These are phyloP conservation scores for Neofusicoccum parvum DNA, from an alignment of 2,329 filamentous ascomycete genomes.

Conservation along the genomic window DNA sequence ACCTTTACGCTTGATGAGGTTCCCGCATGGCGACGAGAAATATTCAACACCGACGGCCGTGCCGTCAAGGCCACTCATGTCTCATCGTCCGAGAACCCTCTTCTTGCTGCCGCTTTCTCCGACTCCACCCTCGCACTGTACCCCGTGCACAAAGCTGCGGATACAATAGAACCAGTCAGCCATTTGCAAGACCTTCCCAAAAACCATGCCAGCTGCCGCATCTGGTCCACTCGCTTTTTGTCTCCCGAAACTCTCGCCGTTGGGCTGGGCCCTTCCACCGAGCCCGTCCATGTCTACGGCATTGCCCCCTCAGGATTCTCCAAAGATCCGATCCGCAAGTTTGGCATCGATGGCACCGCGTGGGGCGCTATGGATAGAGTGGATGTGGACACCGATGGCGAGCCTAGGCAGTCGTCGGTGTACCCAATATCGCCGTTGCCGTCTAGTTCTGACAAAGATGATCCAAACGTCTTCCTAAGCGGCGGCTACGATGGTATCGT, in stretches of 20 bases:
- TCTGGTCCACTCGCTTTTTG: conserved; percentile 58
- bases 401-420: conserved; percentile 41
- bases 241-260: conserved; percentile 54
- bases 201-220: conserved; percentile 27
- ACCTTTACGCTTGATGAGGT: conserved; percentile 13
- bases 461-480: conserved; percentile 53
- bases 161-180: conserved; percentile 8
- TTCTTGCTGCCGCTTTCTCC: conserved; percentile 57
- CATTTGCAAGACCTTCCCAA: neutral
- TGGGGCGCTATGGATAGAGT: conserved; percentile 27
- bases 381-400: conserved; percentile 29
- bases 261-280: conserved; percentile 47
- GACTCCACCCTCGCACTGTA: conserved; percentile 52
- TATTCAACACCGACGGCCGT: conserved; percentile 46
- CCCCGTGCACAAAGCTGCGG: conserved; percentile 33
- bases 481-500: conserved; percentile 61
- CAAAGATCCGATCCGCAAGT: conserved; percentile 41
- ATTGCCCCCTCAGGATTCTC: conserved; percentile 50
- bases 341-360: conserved; percentile 34
- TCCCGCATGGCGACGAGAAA: conserved; percentile 25
- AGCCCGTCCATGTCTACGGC: conserved; percentile 53
- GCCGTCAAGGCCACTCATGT: conserved; percentile 53
- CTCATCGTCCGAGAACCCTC: conserved; percentile 40
- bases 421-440: conserved; percentile 50
- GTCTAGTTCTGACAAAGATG: conserved; percentile 29